Conservation (phyloP, 192 early-diverging fungal species). For the Gonapodya sp. region DNA sequence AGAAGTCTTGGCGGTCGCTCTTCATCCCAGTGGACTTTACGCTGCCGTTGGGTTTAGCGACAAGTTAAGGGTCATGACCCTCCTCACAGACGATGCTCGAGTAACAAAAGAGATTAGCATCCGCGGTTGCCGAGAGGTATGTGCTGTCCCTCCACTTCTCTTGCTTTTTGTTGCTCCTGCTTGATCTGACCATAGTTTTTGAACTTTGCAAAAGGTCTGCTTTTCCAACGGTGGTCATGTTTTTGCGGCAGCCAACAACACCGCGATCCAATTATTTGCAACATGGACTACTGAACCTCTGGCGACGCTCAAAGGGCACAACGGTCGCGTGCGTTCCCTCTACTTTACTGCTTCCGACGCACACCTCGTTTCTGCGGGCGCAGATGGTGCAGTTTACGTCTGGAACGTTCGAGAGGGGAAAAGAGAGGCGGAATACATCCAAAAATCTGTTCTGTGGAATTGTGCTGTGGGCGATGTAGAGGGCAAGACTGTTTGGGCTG, state of each 20-base stretch:
- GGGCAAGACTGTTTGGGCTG: slow-evolving; percentile 36
- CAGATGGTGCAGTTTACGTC: slow-evolving; percentile 46
- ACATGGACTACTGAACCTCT: slow-evolving; percentile 44
- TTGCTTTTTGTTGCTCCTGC: background rate
- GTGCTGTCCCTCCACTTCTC: too few relatives aligned
- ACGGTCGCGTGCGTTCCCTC: slow-evolving; percentile 38
- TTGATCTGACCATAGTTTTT: background rate
- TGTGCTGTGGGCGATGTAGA: slow-evolving; percentile 30
- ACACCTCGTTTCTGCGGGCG: slow-evolving; percentile 35
- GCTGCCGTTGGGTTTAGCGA: slow-evolving; percentile 52
- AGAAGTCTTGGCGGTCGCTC: slow-evolving; percentile 45
- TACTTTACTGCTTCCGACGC: slow-evolving; percentile 40
- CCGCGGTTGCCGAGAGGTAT: slow-evolving; percentile 48
- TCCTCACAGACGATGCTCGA: slow-evolving; percentile 53
- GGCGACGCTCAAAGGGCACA: slow-evolving; percentile 45
- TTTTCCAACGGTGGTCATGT: slow-evolving; percentile 46
- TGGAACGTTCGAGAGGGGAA: slow-evolving; percentile 30
- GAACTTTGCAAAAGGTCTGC: slow-evolving; percentile 25
- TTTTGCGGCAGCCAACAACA: slow-evolving; percentile 43
- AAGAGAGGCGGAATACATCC: slow-evolving; percentile 42
- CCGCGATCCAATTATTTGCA: slow-evolving; percentile 39
- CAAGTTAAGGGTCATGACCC: slow-evolving; percentile 51
- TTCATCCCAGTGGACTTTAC: slow-evolving; percentile 54
- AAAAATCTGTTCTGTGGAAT: slow-evolving; percentile 37
- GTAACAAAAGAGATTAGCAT: slow-evolving; percentile 48